A percentile compares a stretch with the other conserved stretches of the same genome.
These are phyloP conservation scores for Aspergillus asperescens DNA, from an alignment of 495 filamentous ascomycete species.

Conservation along the genomic window DNA sequence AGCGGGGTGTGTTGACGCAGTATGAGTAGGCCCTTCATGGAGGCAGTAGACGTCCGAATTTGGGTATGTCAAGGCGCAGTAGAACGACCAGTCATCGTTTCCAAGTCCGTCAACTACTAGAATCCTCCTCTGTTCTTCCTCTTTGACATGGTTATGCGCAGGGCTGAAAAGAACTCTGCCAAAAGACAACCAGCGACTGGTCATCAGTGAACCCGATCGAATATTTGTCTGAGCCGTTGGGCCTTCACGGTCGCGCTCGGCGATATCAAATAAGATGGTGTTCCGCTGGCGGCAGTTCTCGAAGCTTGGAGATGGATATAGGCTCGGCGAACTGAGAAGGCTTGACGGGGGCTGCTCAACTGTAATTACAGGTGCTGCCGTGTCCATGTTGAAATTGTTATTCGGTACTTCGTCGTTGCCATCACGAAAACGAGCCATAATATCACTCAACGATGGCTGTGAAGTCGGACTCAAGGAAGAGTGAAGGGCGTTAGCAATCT, in stretches of 20 bases:
- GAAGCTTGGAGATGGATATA: slow-evolving; percentile 27
- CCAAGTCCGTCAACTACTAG: slow-evolving; percentile 90
- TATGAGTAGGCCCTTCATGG: slow-evolving; percentile 30
- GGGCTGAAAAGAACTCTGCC: slow-evolving; percentile 93
- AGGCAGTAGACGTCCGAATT: slow-evolving; percentile 77
- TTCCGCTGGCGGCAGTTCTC: slow-evolving; percentile 37
- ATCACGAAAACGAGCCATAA: slow-evolving; percentile 32
- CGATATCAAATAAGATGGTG: slow-evolving; percentile 41
- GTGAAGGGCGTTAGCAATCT: slow-evolving; percentile 38
- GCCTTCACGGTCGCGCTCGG: slow-evolving; percentile 54
- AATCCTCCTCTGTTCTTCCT: slow-evolving; percentile 55
- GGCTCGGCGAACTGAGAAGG: slow-evolving; percentile 27
- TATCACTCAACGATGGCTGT: slow-evolving; percentile 38
- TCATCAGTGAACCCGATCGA: slow-evolving; percentile 72
- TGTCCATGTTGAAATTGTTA: neutral
- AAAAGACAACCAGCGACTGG: slow-evolving; percentile 86
- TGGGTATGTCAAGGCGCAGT: slow-evolving; percentile 88
- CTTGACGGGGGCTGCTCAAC: slow-evolving; percentile 26
- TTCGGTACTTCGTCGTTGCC: slow-evolving; percentile 13
- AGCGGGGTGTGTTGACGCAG: slow-evolving; percentile 33
- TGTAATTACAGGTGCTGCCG: slow-evolving; percentile 6
- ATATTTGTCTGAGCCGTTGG: slow-evolving; percentile 73
- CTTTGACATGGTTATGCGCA: slow-evolving; percentile 71
- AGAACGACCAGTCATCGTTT: slow-evolving; percentile 96
- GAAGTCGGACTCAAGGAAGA: slow-evolving; percentile 37